Conservation (phyloP, 192 early-diverging fungal species). For the Chytriomyces hyalinus region DNA sequence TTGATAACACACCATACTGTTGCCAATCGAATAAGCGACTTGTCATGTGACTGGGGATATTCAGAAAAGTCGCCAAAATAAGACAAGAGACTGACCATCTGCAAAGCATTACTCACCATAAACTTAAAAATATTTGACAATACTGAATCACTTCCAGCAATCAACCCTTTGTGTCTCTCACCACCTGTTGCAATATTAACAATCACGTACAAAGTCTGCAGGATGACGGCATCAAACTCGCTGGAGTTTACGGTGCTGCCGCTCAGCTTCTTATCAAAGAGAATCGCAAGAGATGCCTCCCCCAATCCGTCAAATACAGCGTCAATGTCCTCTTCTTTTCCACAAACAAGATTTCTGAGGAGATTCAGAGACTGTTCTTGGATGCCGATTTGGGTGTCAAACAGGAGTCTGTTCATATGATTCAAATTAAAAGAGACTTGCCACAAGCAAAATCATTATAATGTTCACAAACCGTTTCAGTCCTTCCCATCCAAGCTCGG, state of each 20-base stretch:
- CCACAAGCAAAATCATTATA: background rate
- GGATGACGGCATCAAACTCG: constrained; percentile 34
- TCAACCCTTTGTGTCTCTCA: constrained; percentile 64
- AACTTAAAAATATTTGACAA: constrained; percentile 36
- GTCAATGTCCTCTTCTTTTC: constrained; percentile 66
- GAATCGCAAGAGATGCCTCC: constrained; percentile 58
- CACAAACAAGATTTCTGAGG: constrained; percentile 75
- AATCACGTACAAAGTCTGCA: constrained; percentile 69
- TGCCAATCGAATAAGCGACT: constrained; percentile 63
- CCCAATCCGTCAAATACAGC: constrained; percentile 73
- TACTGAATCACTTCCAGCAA: constrained; percentile 56
- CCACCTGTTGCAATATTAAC: constrained; percentile 74
- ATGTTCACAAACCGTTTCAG: constrained; percentile 46
- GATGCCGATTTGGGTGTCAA: constrained; percentile 65
- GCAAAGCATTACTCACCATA: constrained; percentile 37
- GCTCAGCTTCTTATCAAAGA: constrained; percentile 67
- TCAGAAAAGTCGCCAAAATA: background rate
- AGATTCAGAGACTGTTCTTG: constrained; percentile 80
- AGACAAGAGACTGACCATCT: background rate
- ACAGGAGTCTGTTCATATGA: constrained; percentile 53
- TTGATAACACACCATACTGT: constrained; percentile 79
- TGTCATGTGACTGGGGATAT: constrained; percentile 56
- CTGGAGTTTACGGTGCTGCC: background rate
- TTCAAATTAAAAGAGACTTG: background rate
- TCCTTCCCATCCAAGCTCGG: constrained; percentile 64